These are phyloP conservation scores for Eucalyptus curtisii DNA, from an alignment of 345 rosid genomes.

Conservation along the genomic window DNA sequence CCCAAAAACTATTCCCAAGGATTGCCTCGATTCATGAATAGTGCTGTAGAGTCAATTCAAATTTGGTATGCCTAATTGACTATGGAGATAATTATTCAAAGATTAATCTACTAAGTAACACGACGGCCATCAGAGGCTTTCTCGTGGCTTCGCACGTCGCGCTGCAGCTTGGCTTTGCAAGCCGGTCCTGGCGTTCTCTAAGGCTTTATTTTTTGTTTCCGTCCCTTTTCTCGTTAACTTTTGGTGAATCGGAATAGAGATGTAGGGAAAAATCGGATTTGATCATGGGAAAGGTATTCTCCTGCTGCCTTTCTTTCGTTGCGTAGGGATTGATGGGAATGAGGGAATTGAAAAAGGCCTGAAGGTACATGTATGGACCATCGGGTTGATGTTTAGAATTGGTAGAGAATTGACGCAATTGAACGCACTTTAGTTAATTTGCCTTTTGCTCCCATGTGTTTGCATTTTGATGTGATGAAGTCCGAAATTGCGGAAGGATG, in stretches of 20 bases:
- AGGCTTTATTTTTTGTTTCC: not conserved
- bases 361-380: not conserved
- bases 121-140: not conserved
- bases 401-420: not conserved
- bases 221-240: not conserved
- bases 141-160: not conserved
- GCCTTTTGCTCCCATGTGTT: not conserved
- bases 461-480: not conserved
- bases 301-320: not conserved
- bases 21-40: not conserved
- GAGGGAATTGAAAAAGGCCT: not conserved
- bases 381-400: not conserved
- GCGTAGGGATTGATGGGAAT: not conserved
- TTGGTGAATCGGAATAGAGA: not conserved
- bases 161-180: not conserved
- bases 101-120: not conserved
- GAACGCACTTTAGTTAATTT: not conserved
- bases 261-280: not conserved
- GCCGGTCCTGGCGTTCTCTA: not conserved
- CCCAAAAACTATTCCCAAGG: not conserved
- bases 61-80: too few species aligned
- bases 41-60: not conserved
- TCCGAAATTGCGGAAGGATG: not conserved
- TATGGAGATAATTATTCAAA: too few species aligned
- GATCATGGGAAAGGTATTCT: not conserved